A percentile compares a stretch with the other conserved stretches of the same genome.
Conservation (phyloP, 495 filamentous ascomycete genomes). For the Penicillium bovifimosum region DNA sequence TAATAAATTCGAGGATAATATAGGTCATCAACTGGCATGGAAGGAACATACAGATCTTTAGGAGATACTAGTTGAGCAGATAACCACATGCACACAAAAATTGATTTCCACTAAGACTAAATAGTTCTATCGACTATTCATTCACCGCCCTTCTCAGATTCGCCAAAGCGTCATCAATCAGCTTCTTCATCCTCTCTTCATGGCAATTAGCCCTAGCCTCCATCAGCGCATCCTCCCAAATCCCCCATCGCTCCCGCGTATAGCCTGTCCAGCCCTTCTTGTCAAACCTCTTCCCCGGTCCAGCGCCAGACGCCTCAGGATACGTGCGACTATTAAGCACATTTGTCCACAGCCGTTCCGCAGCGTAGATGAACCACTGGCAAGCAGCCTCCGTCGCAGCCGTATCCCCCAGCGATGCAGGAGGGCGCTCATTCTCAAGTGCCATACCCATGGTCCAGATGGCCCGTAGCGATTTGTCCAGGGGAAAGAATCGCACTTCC, state of each 20-base stretch:
- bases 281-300: background rate
- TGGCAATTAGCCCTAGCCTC: background rate
- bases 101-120: background rate
- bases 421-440: constrained; percentile 2
- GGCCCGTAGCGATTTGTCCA: constrained; percentile 3
- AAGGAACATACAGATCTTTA: no score
- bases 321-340: background rate
- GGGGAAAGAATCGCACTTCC: background rate
- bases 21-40: no score
- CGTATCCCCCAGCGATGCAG: background rate
- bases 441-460: background rate
- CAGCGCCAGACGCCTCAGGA: background rate
- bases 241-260: background rate
- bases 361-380: constrained; percentile 1
- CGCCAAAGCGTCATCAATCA: background rate
- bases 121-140: background rate
- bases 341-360: background rate
- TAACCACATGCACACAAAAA: no score
- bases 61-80: no score
- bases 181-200: background rate
- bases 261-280: background rate
- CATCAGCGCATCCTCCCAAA: background rate
- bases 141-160: background rate
- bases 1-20: no score
- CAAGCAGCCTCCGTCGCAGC: constrained; percentile 2